phyloP scores from a whole-genome alignment of 192 early-diverging fungal species.

The Spizellomyces punctatus region DNA sequence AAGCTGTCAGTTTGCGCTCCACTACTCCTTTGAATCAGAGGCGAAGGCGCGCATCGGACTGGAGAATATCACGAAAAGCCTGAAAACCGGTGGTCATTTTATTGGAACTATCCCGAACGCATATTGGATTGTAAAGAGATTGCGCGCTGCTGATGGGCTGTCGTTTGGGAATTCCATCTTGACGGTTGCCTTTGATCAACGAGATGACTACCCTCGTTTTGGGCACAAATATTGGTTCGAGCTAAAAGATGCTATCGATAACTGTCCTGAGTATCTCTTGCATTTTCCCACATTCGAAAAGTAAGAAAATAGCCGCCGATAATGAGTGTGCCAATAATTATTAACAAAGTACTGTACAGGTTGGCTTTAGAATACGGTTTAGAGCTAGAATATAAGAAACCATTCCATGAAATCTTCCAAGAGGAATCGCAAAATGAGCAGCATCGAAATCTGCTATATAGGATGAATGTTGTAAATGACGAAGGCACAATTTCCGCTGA shows the following conservation, averaged over 20 bases:
- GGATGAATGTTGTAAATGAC: constrained; percentile 83
- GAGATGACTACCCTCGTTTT: constrained; percentile 63
- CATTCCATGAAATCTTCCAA: constrained; percentile 84
- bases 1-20: constrained; percentile 96
- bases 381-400: constrained; percentile 68
- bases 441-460: constrained; percentile 58
- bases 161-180: constrained; percentile 90
- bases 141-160: constrained; percentile 37
- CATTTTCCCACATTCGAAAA: constrained; percentile 79
- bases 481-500: constrained; percentile 69
- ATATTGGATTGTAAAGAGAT: constrained; percentile 79
- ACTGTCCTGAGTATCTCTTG: constrained; percentile 94
- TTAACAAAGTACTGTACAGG: constrained; percentile 40
- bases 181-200: constrained; percentile 79
- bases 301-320: constrained; percentile 45
- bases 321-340: not conserved
- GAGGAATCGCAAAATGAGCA: constrained; percentile 56
- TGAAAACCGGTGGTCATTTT: constrained; percentile 78
- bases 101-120: constrained; percentile 94
- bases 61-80: constrained; percentile 69
- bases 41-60: constrained; percentile 78
- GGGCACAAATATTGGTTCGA: constrained; percentile 90
- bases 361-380: constrained; percentile 84
- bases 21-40: constrained; percentile 93
- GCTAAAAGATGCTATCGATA: constrained; percentile 92